Evolutionary conservation across 352 stramenopile species (phyloP).

Genomic region (Pythium dissimile): DNA sequence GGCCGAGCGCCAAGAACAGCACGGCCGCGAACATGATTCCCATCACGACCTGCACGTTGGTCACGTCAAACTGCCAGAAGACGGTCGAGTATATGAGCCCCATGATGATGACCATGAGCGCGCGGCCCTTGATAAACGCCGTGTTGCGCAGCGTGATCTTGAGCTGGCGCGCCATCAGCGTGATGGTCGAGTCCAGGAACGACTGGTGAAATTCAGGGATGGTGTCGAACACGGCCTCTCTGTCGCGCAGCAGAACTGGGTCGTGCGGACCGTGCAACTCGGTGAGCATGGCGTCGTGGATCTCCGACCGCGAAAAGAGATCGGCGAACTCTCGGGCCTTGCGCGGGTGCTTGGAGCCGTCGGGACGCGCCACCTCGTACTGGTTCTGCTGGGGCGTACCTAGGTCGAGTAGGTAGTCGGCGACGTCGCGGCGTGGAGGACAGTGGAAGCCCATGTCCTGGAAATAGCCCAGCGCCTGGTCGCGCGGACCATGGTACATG

Average conservation of each 20-base stretch:
- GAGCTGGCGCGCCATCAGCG: slow-evolving; percentile 33
- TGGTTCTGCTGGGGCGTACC: slow-evolving; percentile 32
- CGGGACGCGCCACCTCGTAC: slow-evolving; percentile 11
- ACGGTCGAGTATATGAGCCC: slow-evolving; percentile 21
- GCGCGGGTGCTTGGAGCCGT: neutral
- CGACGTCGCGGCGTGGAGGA: slow-evolving; percentile 68
- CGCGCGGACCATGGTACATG: slow-evolving; percentile 80
- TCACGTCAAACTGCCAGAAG: slow-evolving; percentile 25
- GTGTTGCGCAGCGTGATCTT: slow-evolving; percentile 41
- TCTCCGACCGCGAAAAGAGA: slow-evolving; percentile 14
- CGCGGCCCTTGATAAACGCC: slow-evolving; percentile 21
- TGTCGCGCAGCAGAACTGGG: slow-evolving; percentile 62
- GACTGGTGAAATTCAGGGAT: slow-evolving; percentile 8
- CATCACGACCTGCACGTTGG: slow-evolving; percentile 31
- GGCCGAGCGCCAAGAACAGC: slow-evolving; percentile 1
- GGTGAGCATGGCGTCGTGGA: slow-evolving; percentile 17
- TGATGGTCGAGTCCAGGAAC: slow-evolving; percentile 6
- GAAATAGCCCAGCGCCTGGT: slow-evolving; percentile 74
- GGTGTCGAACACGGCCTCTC: slow-evolving; percentile 20
- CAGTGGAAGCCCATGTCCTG: slow-evolving; percentile 57
- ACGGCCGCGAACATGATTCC: slow-evolving; percentile 27
- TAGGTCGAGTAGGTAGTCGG: slow-evolving; percentile 88
- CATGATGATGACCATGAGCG: slow-evolving; percentile 25
- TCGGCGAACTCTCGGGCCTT: slow-evolving; percentile 19
- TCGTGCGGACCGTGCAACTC: slow-evolving; percentile 84